Conservation (phyloP, 2,329 filamentous ascomycete genomes). For the Verticillium zaregamsianum region DNA sequence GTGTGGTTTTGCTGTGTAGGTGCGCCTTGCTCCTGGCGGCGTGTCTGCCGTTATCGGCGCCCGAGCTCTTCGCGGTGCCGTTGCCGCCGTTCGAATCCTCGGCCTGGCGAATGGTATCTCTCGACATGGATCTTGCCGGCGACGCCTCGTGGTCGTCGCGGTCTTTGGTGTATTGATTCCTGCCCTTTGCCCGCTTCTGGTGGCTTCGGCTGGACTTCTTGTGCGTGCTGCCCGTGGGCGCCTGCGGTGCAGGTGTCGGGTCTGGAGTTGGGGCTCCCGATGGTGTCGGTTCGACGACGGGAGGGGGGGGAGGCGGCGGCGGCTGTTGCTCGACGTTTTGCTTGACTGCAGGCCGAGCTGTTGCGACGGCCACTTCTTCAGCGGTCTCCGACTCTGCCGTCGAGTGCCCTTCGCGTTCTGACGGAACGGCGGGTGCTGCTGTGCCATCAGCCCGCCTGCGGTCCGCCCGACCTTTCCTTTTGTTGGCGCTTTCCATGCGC, state of each 20-base stretch:
- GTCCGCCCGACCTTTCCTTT: constrained; percentile 78
- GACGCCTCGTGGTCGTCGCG: constrained; percentile 59
- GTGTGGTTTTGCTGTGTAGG: constrained; percentile 65
- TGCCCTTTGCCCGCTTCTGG: constrained; percentile 65
- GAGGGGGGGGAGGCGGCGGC: constrained; percentile 9
- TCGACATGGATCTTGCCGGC: constrained; percentile 52
- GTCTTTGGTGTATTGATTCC: constrained; percentile 81
- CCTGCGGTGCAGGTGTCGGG: constrained; percentile 36
- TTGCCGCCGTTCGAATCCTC: constrained; percentile 26
- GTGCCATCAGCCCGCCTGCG: constrained; percentile 77
- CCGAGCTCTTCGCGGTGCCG: constrained; percentile 27
- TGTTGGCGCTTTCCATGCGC: constrained; percentile 69
- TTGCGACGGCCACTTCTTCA: constrained; percentile 58
- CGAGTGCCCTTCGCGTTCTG: constrained; percentile 16
- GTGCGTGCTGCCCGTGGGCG: constrained; percentile 39
- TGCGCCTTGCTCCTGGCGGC: constrained; percentile 45
- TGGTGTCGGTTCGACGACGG: constrained; percentile 26
- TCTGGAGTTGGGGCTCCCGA: constrained; percentile 33
- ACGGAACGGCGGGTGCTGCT: background rate
- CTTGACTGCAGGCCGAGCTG: constrained; percentile 20
- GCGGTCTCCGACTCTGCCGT: constrained; percentile 65
- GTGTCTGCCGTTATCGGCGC: constrained; percentile 46
- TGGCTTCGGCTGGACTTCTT: constrained; percentile 61
- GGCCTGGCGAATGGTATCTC: constrained; percentile 39
- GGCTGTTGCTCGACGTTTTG: constrained; percentile 22